phyloP scores from a whole-genome alignment of 495 filamentous ascomycete genomes.

The Evansstolkia leycettana region DNA sequence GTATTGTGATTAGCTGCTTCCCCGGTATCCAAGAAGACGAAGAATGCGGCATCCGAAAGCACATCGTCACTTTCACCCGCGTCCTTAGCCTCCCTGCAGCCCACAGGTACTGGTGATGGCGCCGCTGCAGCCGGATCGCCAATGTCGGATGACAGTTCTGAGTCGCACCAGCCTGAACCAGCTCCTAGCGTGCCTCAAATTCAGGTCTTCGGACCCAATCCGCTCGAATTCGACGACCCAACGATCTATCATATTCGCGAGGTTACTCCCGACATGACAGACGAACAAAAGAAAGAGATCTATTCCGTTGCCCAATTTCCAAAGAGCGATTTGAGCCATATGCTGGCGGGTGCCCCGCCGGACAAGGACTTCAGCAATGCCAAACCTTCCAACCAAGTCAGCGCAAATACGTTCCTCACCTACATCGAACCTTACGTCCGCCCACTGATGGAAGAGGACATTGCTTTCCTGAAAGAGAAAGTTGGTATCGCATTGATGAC shows the following conservation, averaged over 20 bases:
- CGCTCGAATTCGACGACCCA: slow-evolving; percentile 81
- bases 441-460: slow-evolving; percentile 83
- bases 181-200: slow-evolving; percentile 59
- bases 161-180: slow-evolving; percentile 66
- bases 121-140: slow-evolving; percentile 33
- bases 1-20: slow-evolving; percentile 21
- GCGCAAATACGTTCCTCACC: slow-evolving; percentile 73
- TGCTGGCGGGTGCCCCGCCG: slow-evolving; percentile 78
- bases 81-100: slow-evolving; percentile 41
- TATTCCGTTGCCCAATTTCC: slow-evolving; percentile 82
- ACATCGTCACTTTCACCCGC: slow-evolving; percentile 48
- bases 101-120: slow-evolving; percentile 34
- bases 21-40: slow-evolving; percentile 36
- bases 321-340: slow-evolving; percentile 59
- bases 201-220: slow-evolving; percentile 83
- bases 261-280: slow-evolving; percentile 56
- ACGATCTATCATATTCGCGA: slow-evolving; percentile 88
- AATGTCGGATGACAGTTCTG: slow-evolving; percentile 47
- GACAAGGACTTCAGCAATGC: slow-evolving; percentile 92
- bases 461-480: slow-evolving; percentile 82
- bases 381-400: slow-evolving; percentile 88
- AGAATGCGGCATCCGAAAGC: slow-evolving; percentile 43
- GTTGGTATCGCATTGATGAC: slow-evolving; percentile 21
- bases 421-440: slow-evolving; percentile 89
- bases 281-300: slow-evolving; percentile 72